Conservation (phyloP, 805 yeast species). For the Dipodascus albidus region DNA sequence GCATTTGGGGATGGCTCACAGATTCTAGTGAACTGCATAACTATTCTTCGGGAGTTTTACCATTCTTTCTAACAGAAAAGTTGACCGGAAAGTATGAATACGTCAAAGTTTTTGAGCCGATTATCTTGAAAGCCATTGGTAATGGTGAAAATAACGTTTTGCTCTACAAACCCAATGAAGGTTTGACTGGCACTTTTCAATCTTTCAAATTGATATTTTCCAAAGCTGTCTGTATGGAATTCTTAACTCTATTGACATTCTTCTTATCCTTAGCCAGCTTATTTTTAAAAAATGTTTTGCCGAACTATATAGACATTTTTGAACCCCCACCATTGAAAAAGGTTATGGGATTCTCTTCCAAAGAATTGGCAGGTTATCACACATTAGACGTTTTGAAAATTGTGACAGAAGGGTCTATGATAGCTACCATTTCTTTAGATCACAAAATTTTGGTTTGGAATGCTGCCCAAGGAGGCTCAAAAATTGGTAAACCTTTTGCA, state of each 20-base stretch:
- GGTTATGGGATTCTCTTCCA: constrained; percentile 22
- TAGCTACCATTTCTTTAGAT: constrained; percentile 64
- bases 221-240: constrained; percentile 33
- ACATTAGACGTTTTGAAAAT: constrained; percentile 51
- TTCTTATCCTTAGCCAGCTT: constrained; percentile 38
- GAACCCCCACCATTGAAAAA: constrained; percentile 13
- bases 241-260: constrained; percentile 38
- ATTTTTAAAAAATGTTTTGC: constrained; percentile 31
- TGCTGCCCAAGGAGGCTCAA: constrained; percentile 8
- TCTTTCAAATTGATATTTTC: constrained; percentile 2
- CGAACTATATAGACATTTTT: constrained; percentile 3
- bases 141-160: not conserved
- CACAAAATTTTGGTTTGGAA: constrained; percentile 63
- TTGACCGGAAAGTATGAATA: not conserved
- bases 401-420: constrained; percentile 21
- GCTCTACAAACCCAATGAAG: not conserved
- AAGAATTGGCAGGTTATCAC: constrained; percentile 41
- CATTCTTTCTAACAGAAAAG: not conserved
- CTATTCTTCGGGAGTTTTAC: not conserved
- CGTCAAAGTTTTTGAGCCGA: not conserved
- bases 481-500: constrained; percentile 8
- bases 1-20: not conserved
- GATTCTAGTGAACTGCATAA: not conserved
- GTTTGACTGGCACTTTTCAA: not conserved
- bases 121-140: not conserved